Base-by-base conservation (phyloP, 345 rosid species). In the Citropsis articulata region DNA sequence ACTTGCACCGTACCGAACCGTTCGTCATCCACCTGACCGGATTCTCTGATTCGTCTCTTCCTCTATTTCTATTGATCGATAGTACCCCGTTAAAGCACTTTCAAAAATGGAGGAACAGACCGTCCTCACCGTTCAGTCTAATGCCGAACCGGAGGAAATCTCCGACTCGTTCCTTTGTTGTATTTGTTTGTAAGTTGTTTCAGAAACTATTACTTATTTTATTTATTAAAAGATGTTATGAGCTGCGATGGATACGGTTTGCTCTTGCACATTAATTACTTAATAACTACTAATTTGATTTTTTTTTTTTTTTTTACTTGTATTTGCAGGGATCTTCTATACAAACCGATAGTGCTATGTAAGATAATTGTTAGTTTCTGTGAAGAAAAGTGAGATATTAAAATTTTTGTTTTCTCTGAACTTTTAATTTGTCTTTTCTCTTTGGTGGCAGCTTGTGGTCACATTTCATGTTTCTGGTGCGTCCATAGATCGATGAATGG, bases 391-490 rank as follows among this genome's bases (percentile, higher is more conserved):
- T 71, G 27, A 35, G 42, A 7, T 69, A 12, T 35, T 63, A 9
- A 48, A 6, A 24, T 6, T 33, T 33, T 24, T 25, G 61, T 72
- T 9, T 16, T 67, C 59, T 16, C 55, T 48, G 36, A 69, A 53
- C 19, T 53, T 53, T 77, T 80, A 19, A 56, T 69, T 45, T 0
- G 71, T 71, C 25, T 66, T 69, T 35, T 74, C 38, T 60, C 69
- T 22, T 18, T 5, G 7, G 72, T 72, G 86, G 87, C 84, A 95
- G 98, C 88, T 63, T 95, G 98, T 86, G 98, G 98, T 71, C 98
- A 92, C 71, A 53, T 95, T 27, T 87, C 98, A 69, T 93, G 99
- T 87, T 95, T 95, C 79, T 95, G 98, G 99, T 95, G 99, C 55
- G 96, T 92, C 7, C 86, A 90, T 71, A 74, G 40, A 22, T 92